Conservation (phyloP, 2,329 filamentous ascomycete genomes). For the Alternaria rosae region DNA sequence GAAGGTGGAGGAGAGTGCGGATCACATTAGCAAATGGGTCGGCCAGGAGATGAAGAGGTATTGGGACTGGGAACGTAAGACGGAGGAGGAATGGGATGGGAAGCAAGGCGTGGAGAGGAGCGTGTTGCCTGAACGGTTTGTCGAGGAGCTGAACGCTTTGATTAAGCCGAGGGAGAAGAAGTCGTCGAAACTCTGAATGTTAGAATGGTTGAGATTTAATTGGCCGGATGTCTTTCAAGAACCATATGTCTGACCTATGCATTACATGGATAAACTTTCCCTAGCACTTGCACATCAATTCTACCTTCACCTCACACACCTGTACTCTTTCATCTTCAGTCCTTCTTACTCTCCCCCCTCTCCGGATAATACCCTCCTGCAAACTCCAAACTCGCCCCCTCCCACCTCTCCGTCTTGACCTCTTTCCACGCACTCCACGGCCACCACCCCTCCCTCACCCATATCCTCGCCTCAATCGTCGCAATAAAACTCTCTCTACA, state of each 20-base stretch:
- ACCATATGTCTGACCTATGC: neutral
- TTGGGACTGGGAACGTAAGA: slow-evolving; percentile 41
- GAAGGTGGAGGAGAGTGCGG: slow-evolving; percentile 70
- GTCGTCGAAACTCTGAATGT: slow-evolving; percentile 28
- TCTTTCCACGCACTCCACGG: slow-evolving; percentile 50
- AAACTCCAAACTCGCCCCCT: slow-evolving; percentile 58
- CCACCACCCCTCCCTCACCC: slow-evolving; percentile 46
- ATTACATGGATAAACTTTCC: neutral
- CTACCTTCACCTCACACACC: neutral
- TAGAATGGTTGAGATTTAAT: neutral
- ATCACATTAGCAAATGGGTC: slow-evolving; percentile 53
- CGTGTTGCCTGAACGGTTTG: slow-evolving; percentile 36
- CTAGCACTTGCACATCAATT: neutral
- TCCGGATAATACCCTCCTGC: slow-evolving; percentile 57
- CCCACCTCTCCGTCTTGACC: slow-evolving; percentile 51
- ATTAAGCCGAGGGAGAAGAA: slow-evolving; percentile 28
- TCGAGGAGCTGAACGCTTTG: slow-evolving; percentile 37
- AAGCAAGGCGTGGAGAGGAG: slow-evolving; percentile 41
- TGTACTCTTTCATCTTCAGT: slow-evolving; percentile 3
- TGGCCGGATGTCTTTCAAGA: neutral
- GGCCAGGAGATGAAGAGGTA: slow-evolving; percentile 49
- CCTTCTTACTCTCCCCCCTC: slow-evolving; percentile 49
- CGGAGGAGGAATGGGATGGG: slow-evolving; percentile 41
- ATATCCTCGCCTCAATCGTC: slow-evolving; percentile 53
- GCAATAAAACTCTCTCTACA: slow-evolving; percentile 58